Conservation (phyloP, 108 stramenopile species). For the Nannochloropsis gaditana region DNA sequence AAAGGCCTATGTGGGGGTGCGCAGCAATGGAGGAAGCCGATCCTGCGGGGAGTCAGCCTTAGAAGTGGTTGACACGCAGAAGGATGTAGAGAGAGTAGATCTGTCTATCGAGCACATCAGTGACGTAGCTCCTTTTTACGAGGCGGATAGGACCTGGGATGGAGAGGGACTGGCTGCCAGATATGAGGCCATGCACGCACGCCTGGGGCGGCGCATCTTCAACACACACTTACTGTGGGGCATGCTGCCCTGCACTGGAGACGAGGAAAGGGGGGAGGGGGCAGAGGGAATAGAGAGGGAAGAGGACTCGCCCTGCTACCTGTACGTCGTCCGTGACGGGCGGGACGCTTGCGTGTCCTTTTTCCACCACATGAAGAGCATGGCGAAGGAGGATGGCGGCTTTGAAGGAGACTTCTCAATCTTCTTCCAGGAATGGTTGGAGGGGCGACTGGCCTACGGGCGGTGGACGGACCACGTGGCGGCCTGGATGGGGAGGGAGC, state of each 20-base stretch:
- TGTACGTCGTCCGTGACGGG: neutral
- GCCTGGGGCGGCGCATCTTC: neutral
- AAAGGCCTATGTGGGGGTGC: neutral
- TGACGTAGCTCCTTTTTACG: neutral
- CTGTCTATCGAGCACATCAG: neutral
- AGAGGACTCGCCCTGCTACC: neutral
- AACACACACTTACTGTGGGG: conserved; percentile 1
- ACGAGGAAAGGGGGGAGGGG: neutral
- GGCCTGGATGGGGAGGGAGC: neutral
- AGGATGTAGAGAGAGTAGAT: neutral
- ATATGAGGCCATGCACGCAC: neutral
- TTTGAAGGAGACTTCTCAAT: neutral
- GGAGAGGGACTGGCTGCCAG: neutral
- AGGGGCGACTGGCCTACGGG: neutral
- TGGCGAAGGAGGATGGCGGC: neutral
- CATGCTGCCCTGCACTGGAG: neutral
- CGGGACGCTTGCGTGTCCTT: neutral
- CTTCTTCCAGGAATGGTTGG: conserved; percentile 5
- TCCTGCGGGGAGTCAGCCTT: neutral
- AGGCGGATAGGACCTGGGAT: neutral
- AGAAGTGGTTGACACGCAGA: neutral
- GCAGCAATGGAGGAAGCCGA: neutral
- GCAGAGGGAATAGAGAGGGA: too few species aligned
- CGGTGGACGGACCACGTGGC: neutral
- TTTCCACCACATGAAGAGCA: conserved; percentile 20